Evolutionary conservation across 2,329 filamentous ascomycete species (phyloP), one percentile per base, ranked within the genome.

Genomic region (Cladosporium sp.): DNA sequence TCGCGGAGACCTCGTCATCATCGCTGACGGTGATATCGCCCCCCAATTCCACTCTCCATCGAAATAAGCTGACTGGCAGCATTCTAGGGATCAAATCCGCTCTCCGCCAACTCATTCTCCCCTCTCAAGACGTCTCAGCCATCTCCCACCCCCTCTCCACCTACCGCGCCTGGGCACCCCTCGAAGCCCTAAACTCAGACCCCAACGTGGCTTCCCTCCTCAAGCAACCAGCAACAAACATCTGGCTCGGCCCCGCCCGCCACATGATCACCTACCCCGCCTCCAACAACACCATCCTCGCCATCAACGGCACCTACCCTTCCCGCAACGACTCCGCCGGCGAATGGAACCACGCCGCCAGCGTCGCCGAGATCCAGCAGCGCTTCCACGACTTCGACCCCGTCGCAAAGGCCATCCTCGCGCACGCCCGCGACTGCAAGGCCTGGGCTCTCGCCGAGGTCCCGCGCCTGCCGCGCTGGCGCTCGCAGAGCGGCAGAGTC

Each of bases 361-460:
- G 43, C 14, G 49, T 45, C 8, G 49, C 44, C 11, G 49, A 45
- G 13, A 45, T 52, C 14, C 49, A 52, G 28, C 32, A 18, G 18
- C 49, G 43, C 13, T 52, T 52, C 49, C 49, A 52, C 43, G 49
- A 52, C n/a, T 52, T 52, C 33, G 49, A 52, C 18, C 41, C 41
- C 7, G 33, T 52, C 4, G 49, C 35, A 9, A 43, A 52, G 41
- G 16, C 28, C 13, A 52, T 52, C 33, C 16, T 52, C 11, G 37
- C 49, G 63, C 76, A 60, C 3, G 66, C 65, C 1, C 55, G 64
- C 8, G 64, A 69, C 43, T 65, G 49, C 18, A 52, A 43, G 5
- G 44, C 41, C 74, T 4, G 70, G 68, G 2, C 61, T 76, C 0
- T 77, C 72, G 73, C 72, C 74, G 54, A 61, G 75, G 2, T 45